Conservation (phyloP, 2,329 filamentous ascomycete species). For the Trichoderma brevicompactum region DNA sequence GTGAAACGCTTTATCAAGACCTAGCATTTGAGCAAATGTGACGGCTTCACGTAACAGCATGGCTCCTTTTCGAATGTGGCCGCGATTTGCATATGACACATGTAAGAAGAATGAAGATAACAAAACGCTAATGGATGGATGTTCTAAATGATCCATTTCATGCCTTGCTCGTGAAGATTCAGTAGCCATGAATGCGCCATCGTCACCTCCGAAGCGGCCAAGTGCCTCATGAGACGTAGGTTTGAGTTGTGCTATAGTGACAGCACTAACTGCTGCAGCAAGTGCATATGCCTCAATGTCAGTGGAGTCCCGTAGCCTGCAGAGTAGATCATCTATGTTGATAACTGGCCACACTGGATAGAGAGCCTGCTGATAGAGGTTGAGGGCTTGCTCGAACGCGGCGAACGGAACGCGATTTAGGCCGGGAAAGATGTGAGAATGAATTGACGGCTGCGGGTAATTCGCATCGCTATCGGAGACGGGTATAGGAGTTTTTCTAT, state of each 20-base stretch:
- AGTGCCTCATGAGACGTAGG: background rate
- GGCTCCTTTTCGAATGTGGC: conserved; percentile 17
- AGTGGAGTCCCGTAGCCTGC: conserved; percentile 3
- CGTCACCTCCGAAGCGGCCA: conserved; percentile 1
- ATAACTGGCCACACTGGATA: conserved; percentile 20
- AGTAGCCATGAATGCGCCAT: conserved; percentile 19
- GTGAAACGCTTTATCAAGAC: conserved; percentile 13
- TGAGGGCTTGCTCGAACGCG: conserved; percentile 3
- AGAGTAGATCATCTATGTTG: background rate
- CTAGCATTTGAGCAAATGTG: conserved; percentile 18
- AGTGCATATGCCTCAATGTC: conserved; percentile 20
- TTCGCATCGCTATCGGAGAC: background rate
- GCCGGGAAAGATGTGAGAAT: conserved; percentile 1
- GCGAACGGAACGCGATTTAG: conserved; percentile 10
- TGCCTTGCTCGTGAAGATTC: conserved; percentile 8
- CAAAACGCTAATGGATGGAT: conserved; percentile 13
- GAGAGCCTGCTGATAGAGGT: conserved; percentile 7
- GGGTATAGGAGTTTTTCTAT: conserved; percentile 8
- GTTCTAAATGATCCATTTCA: conserved; percentile 15
- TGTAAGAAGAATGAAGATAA: conserved; percentile 21
- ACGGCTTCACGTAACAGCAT: conserved; percentile 19
- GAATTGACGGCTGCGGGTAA: background rate
- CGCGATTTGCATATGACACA: conserved; percentile 18
- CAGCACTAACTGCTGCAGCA: conserved; percentile 15
- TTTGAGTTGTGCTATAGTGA: conserved; percentile 21